Evolutionary conservation across 2,329 filamentous ascomycete species (phyloP).

Genomic region (Amylocarpus encephaloides): DNA sequence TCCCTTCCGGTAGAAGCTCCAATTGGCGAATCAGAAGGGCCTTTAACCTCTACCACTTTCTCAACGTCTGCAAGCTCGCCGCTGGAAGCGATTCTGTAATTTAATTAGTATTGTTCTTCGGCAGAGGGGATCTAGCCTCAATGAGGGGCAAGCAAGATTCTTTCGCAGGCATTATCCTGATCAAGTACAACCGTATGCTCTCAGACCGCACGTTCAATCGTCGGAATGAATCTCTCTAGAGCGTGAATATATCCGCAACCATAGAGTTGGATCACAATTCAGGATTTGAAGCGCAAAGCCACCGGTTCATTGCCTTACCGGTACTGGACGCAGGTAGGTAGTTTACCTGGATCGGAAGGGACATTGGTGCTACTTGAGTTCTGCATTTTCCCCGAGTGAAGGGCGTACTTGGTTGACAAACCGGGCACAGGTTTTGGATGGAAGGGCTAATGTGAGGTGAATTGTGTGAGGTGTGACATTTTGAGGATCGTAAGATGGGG

Average conservation of each 20-base stretch:
- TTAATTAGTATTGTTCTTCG: constrained; percentile 6
- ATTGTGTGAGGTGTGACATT: not conserved
- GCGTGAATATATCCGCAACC: not conserved
- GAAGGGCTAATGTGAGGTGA: no score
- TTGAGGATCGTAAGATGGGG: no score
- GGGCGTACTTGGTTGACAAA: no score
- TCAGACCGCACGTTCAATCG: constrained; percentile 47
- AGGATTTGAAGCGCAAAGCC: constrained; percentile 9
- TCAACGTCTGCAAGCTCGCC: constrained; percentile 18
- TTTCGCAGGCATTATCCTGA: constrained; percentile 99
- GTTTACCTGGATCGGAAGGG: constrained; percentile 21
- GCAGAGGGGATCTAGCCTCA: not conserved
- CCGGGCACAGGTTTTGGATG: no score
- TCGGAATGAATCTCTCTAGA: constrained; percentile 9
- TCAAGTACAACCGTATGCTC: constrained; percentile 94
- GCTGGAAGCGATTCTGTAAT: constrained; percentile 15
- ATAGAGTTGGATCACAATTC: constrained; percentile 9
- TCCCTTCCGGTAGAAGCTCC: not conserved
- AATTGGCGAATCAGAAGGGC: not conserved
- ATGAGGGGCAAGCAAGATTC: constrained; percentile 66
- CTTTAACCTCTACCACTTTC: constrained; percentile 10
- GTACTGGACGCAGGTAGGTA: constrained; percentile 13
- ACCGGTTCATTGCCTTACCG: constrained; percentile 23
- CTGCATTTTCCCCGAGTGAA: constrained; percentile 14
- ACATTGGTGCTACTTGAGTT: constrained; percentile 18